Conservation (phyloP, 345 rosid genomes). For the Viola odorata region DNA sequence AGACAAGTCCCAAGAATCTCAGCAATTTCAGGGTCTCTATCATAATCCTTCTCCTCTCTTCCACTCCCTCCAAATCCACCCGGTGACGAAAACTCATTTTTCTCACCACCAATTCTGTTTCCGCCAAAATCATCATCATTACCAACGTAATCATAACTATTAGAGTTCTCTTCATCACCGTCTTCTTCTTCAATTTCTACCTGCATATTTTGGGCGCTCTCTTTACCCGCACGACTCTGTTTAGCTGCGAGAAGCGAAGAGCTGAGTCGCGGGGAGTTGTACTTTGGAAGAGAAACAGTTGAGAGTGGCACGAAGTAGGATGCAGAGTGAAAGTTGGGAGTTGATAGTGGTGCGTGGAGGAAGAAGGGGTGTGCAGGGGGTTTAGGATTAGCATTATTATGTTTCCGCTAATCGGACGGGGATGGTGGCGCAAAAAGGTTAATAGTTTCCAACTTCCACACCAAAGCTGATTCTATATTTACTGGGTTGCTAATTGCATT, state of each 20-base stretch:
- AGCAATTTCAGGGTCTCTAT: slow-evolving; percentile 83
- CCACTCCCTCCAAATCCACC: slow-evolving; percentile 36
- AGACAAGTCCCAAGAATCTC: slow-evolving; percentile 70
- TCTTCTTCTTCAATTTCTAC: slow-evolving; percentile 21
- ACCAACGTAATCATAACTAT: not conserved
- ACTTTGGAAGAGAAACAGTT: slow-evolving; percentile 7
- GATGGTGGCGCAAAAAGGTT: too few relatives aligned
- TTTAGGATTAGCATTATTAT: slow-evolving; percentile 20
- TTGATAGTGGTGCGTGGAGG: slow-evolving; percentile 5
- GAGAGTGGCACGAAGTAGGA: slow-evolving; percentile 25
- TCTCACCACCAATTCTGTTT: not conserved
- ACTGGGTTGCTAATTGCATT: too few relatives aligned
- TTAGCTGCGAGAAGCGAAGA: slow-evolving; percentile 8
- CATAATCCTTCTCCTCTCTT: slow-evolving; percentile 46
- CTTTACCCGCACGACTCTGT: not conserved
- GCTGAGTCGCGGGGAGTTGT: slow-evolving; percentile 3
- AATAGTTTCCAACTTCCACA: too few relatives aligned
- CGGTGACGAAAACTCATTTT: slow-evolving; percentile 18
- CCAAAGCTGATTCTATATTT: too few relatives aligned
- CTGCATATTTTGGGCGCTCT: slow-evolving; percentile 15
- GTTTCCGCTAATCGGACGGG: too few relatives aligned
- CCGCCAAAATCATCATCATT: too few relatives aligned
- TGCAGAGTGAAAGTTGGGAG: slow-evolving; percentile 5
- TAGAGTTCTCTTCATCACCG: slow-evolving; percentile 11
- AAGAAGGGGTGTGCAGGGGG: slow-evolving; percentile 1